Evolutionary conservation across 345 rosid genomes (phyloP).

Genomic region (Salix purpurea): DNA sequence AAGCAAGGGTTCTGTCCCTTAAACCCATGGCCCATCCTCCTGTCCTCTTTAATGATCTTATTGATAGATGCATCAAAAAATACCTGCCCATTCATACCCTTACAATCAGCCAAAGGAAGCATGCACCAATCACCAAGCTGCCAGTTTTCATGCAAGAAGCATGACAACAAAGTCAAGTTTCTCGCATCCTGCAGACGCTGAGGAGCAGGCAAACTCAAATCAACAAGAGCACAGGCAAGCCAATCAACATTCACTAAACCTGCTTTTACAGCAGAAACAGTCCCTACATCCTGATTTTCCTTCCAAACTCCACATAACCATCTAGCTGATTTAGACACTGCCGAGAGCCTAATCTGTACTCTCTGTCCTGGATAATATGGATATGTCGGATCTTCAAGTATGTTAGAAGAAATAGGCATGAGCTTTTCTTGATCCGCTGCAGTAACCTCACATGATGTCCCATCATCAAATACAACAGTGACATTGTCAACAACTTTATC

Average conservation of each 20-base stretch:
- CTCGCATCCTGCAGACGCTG: constrained; percentile 48
- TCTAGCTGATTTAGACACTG: constrained; percentile 47
- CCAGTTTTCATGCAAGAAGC: constrained; percentile 75
- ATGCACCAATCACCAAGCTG: constrained; percentile 95
- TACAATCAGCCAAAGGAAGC: constrained; percentile 38
- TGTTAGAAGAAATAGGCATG: constrained; percentile 50
- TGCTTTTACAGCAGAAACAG: constrained; percentile 59
- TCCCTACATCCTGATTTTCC: constrained; percentile 57
- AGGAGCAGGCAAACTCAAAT: constrained; percentile 41
- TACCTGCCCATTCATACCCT: constrained; percentile 21
- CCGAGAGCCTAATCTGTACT: constrained; percentile 50
- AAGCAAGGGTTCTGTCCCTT: constrained; percentile 26
- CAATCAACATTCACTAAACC: constrained; percentile 71
- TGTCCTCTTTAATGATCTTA: constrained; percentile 17
- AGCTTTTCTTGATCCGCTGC: constrained; percentile 53
- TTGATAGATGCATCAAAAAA: constrained; percentile 19
- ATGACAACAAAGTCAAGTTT: constrained; percentile 54
- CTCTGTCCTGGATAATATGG: constrained; percentile 85
- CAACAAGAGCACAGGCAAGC: constrained; percentile 56
- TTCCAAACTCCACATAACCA: constrained; percentile 85
- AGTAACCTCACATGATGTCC: constrained; percentile 57
- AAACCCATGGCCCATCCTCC: constrained; percentile 32
- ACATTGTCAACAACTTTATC: constrained; percentile 61
- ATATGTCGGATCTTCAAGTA: constrained; percentile 65
- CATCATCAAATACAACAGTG: constrained; percentile 63